phyloP scores from a whole-genome alignment of 139 green algal genomes.

The Auxenochlorella pyrenoidosa region DNA sequence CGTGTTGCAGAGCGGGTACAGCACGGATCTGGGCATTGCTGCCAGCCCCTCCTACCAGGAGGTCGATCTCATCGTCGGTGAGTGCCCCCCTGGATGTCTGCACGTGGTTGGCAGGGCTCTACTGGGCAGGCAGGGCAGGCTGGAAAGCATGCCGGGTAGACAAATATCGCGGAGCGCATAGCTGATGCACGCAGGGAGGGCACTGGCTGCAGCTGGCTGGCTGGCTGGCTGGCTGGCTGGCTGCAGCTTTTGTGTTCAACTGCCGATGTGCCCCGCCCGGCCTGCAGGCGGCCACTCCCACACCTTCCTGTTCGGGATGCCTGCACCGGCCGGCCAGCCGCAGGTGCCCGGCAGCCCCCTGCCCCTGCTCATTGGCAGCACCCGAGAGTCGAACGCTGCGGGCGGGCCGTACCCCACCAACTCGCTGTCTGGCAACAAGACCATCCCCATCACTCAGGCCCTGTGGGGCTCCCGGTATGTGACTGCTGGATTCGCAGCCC shows the following conservation, averaged over 20 bases:
- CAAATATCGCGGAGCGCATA: too few relatives aligned
- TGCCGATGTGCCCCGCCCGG: too few relatives aligned
- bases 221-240: too few relatives aligned
- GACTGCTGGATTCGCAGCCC: neutral
- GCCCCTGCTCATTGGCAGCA: constrained; percentile 8
- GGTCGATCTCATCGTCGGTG: neutral
- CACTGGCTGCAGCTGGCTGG: too few relatives aligned
- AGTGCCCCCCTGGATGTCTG: too few relatives aligned
- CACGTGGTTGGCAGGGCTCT: too few relatives aligned
- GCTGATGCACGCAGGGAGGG: too few relatives aligned
- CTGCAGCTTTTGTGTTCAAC: too few relatives aligned
- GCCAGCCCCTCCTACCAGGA: neutral
- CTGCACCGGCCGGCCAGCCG: neutral
- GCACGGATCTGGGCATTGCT: neutral
- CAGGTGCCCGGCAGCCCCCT: constrained; percentile 6
- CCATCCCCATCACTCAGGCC: constrained; percentile 47
- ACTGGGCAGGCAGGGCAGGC: too few relatives aligned
- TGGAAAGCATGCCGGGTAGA: too few relatives aligned
- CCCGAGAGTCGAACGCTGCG: neutral
- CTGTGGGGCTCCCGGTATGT: neutral
- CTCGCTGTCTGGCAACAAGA: constrained; percentile 7
- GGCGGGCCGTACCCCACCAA: constrained; percentile 41
- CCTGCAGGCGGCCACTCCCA: neutral
- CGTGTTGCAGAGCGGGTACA: neutral
- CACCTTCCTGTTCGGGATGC: neutral